phyloP scores from a whole-genome alignment of 2,329 filamentous ascomycete genomes.

The Pyrenochaeta sp. region DNA sequence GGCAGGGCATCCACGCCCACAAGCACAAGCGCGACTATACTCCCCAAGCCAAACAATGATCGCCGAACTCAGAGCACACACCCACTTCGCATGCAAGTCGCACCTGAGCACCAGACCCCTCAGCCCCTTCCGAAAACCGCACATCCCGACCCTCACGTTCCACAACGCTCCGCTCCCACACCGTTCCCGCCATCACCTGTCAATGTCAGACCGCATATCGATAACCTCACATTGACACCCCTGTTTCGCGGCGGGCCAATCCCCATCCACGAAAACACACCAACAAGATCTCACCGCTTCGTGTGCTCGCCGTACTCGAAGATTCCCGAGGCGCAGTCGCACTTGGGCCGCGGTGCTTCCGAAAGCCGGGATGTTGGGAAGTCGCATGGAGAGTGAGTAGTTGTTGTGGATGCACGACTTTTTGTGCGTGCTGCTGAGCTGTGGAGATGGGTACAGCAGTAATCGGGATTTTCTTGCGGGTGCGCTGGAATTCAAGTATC shows the following conservation, averaged over 20 bases:
- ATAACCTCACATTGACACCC: slow-evolving; percentile 30
- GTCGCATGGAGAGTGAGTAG: neutral
- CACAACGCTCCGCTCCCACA: slow-evolving; percentile 5
- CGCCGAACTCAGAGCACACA: neutral
- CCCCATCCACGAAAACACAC: neutral
- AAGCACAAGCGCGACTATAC: neutral
- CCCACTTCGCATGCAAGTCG: no score
- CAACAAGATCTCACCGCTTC: slow-evolving; percentile 3
- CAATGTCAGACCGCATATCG: slow-evolving; percentile 29
- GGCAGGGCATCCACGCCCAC: neutral
- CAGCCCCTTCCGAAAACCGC: neutral
- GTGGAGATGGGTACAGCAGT: neutral
- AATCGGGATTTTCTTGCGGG: neutral
- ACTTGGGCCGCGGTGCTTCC: slow-evolving; percentile 20
- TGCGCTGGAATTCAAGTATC: neutral
- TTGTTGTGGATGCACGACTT: neutral
- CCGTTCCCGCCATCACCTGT: slow-evolving; percentile 15
- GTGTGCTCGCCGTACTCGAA: neutral
- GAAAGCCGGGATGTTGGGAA: neutral
- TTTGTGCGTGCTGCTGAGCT: neutral
- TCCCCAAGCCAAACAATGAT: neutral
- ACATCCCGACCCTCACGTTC: neutral
- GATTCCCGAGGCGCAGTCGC: neutral
- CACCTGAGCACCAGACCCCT: no score
- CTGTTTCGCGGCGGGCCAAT: neutral